Evolutionary conservation across 2,329 filamentous ascomycete genomes (phyloP).

Genomic region (Colletotrichum agaves): DNA sequence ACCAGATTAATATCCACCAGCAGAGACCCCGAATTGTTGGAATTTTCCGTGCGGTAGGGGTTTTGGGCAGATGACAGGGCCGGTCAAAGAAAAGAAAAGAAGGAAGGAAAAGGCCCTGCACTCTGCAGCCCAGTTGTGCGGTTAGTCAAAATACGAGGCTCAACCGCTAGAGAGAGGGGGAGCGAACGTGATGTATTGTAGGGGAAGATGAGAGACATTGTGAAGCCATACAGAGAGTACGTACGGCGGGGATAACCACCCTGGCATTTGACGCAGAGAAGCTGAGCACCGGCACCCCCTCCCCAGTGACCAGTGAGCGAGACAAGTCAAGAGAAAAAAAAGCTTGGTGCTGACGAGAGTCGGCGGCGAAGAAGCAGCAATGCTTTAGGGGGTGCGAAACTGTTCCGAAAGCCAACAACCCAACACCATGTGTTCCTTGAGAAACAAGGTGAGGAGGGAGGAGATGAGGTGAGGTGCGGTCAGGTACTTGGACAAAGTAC

Average conservation of each 20-base stretch:
- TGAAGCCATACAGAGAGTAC: background rate
- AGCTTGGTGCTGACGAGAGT: background rate
- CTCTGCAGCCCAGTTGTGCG: slow-evolving; percentile 1
- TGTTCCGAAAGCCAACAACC: background rate
- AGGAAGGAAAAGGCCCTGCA: slow-evolving; percentile 18
- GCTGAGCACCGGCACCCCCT: background rate
- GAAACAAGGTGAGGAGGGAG: background rate
- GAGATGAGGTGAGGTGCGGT: background rate
- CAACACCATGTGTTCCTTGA: background rate
- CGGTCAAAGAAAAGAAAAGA: slow-evolving; percentile 1
- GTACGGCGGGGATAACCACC: background rate
- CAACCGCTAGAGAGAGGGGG: background rate
- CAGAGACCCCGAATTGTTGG: slow-evolving; percentile 30
- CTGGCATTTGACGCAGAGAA: background rate
- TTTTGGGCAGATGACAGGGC: slow-evolving; percentile 2
- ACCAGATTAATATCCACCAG: slow-evolving; percentile 25
- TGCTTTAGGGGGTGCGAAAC: background rate
- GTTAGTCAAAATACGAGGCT: slow-evolving; percentile 28
- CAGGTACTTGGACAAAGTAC: background rate
- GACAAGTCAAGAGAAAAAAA: background rate
- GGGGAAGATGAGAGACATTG: background rate
- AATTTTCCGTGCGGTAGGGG: slow-evolving; percentile 23
- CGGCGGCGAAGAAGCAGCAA: background rate
- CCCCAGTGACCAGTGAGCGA: background rate
- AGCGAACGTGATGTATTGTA: background rate